Evolutionary conservation across 108 stramenopile genomes (phyloP).

Genomic region (Parmales sp.): DNA sequence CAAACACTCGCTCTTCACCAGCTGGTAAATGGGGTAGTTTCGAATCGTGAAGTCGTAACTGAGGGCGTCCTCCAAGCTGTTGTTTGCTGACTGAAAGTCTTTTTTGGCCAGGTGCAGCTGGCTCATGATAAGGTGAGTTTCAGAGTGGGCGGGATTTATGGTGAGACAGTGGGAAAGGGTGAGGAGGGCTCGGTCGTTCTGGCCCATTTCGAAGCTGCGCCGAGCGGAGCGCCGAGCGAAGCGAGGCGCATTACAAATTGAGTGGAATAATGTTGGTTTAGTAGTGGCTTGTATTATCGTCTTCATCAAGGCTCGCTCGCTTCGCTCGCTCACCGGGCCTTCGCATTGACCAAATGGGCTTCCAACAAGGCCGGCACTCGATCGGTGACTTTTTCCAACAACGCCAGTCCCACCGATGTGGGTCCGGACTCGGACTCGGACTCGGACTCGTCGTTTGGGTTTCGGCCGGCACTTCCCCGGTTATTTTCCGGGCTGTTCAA

Average conservation of each 20-base stretch:
- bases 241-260: too few relatives aligned
- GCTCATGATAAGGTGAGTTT: conserved; percentile 22
- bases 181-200: conserved; percentile 20
- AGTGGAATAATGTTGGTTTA: too few relatives aligned
- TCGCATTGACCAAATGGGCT: conserved; percentile 28
- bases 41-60: conserved; percentile 32
- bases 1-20: conserved; percentile 23
- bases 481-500: too few relatives aligned
- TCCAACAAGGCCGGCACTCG: conserved; percentile 33
- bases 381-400: conserved; percentile 19
- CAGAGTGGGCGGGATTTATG: conserved; percentile 21
- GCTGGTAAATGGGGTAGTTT: conserved; percentile 20
- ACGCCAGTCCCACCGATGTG: conserved; percentile 23
- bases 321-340: too few relatives aligned
- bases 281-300: too few relatives aligned
- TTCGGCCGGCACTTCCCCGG: too few relatives aligned
- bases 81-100: conserved; percentile 17
- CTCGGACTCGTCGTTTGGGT: neutral
- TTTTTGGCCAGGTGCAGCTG: conserved; percentile 26
- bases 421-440: conserved; percentile 14
- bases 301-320: too few relatives aligned
- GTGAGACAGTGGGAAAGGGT: conserved; percentile 13
- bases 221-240: too few relatives aligned
- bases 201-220: conserved; percentile 14
- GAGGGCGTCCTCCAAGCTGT: conserved; percentile 37